Base-by-base conservation (phyloP, 106 monocot species). In the Dendrobium huoshanense region DNA sequence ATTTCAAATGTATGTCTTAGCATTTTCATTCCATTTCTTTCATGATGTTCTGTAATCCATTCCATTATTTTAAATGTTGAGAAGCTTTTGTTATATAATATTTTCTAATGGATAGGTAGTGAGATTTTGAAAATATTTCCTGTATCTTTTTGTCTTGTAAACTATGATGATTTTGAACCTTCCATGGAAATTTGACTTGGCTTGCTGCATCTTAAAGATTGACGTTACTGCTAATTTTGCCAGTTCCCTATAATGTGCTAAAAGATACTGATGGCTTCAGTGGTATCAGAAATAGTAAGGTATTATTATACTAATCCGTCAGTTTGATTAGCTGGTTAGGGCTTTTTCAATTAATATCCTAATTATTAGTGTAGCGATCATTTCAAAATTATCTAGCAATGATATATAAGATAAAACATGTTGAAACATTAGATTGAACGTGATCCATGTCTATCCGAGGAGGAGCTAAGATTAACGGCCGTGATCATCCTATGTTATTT, bases 1-100 rank as follows among this genome's bases (percentile, higher is more conserved):
- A 97, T 97, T 86, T 85, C 97, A 80, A 97, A 92, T 89, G 97
- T 94, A 91, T 77, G 94, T 88, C 76, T 49, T 17, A 29, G 72
- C 45, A 70, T 45, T 73, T 73, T 78, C 25, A 40, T 82, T 31
- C 18, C 51, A 51, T 11, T 51, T 13, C 65, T 55, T 80, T 72
- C 82, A 37, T n/a, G 19, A 74, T 74, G 74, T 44, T 74, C 20
- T n/a, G 11, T 74, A 43, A 44, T 74, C 29, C 5, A 42, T 74
- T 19, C 43, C 29, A 44, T 74, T 74, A 74, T 74, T 42, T 74
- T 5, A 43, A 44, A 74, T 1, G 27, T 74, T 7, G 41, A 19
- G 7, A 42, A 74, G 43, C n/a, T 44, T 18, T 74, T 74, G 9
- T 74, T 74, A 43, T 8, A 74, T 70, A 74, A 74, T 44, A 2